Base-by-base conservation (phyloP, 768 basidiomycete species). In the Pleurotus citrinopileatus region DNA sequence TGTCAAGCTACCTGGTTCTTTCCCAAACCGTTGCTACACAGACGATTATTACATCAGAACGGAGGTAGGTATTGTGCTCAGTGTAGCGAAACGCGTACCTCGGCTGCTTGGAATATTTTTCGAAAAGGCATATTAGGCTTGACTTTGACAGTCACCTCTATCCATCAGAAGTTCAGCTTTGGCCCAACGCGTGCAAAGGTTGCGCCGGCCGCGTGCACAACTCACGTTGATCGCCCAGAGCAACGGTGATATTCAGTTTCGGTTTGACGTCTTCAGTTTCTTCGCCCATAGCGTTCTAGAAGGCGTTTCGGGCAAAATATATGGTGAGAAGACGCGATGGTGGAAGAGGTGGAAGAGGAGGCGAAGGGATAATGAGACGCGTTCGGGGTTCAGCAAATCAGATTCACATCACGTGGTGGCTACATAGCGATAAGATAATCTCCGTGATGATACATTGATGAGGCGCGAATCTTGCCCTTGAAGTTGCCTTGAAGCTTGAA, bases 111-210 rank as follows among this genome's bases (percentile, higher is more conserved):
- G 54, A 88, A 87, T 22, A 87, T 80, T 66, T 87, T 87, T 34
- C 70, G 65, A 59, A 88, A 86, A n/a, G 73, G 71, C 74, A 80
- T 87, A 29, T 78, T 80, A 1, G 74, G 56, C 56, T 83, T 86
- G 9, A 87, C 85, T 64, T 87, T 87, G 3, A 89, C 79, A 3
- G 81, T 84, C 26, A 86, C 81, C 7, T 76, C 86, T 88, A 62
- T 20, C 26, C 45, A 26, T 25, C 27, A 34, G 52, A 47, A 53
- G 29, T 42, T 55, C 47, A 47, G 51, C 6, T 5, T 25, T 10
- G 22, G 15, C n/a, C n/a, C n/a, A n/a, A n/a, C n/a, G n/a, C n/a
- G 51, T 15, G 27, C 47, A 9, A 37, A 48, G 20, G 28, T 36
- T 6, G 50, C n/a, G 17, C 13, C 17, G 20, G 9, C 10, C 38